Base-by-base conservation (phyloP, 2,329 filamentous ascomycete species). In the Magnaporthiopsis incrustans region DNA sequence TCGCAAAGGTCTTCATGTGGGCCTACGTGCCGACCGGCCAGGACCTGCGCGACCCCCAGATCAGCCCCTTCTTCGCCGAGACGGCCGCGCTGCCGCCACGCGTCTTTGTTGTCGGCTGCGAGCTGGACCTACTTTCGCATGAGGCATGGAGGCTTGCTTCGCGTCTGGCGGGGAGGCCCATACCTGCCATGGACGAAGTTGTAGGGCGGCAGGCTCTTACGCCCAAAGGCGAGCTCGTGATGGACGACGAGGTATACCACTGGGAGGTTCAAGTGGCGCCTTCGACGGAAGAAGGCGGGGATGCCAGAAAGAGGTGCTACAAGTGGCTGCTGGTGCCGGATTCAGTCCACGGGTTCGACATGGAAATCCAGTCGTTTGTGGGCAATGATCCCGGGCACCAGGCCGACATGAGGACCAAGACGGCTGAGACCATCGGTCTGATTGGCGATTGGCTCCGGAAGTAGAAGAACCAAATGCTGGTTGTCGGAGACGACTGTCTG, bases 51-150 rank as follows among this genome's bases (percentile, higher is more conserved):
- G 75, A 81, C 62, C 74, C 77, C 14, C 66, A 78, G 59, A 62
- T 82, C 18, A 79, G 76, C 35, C 78, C 79, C 0, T 64, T 67
- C 57, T 73, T 69, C 38, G 73, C 72, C 1, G 57, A 66, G 8
- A 68, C 71, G 25, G 70, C 74, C 18, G 61, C 67, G n/a, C 68
- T 82, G 32, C 80, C 79, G 8, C 68, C 67, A 27, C 70, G 75
- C 53, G 71, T 82, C 4, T 81, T 78, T 65, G 68, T 81, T 62
- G 68, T 81, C 7, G 77, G 70, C 0, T 73, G 73, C 10, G 77
- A 82, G 71, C 72, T 78, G 65, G 80, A 82, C 68, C 73, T 79
- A 68, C 67, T 80, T 22, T 74, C 74, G 2, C 71, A 74, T 27
- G 80, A 81, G 68, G 73, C 66, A 11, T 77, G 74, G 74, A 67